Percentiles rank a stretch among this genome's conserved stretches.
phyloP scores from a whole-genome alignment of 345 rosid species.

The Pugionium dolabratum region DNA sequence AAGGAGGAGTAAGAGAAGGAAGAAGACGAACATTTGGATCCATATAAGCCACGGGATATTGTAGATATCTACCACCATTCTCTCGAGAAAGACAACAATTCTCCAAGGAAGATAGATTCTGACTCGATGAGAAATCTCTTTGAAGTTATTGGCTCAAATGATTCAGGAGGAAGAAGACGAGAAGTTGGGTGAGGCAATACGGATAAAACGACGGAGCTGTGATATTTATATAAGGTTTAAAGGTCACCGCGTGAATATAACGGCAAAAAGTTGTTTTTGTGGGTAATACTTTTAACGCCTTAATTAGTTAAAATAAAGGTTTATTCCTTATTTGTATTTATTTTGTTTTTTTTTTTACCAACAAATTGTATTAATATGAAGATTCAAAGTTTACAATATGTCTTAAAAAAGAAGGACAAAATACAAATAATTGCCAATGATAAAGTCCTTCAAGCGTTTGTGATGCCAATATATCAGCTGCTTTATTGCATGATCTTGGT shows the following conservation, averaged over 20 bases:
- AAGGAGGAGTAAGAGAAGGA: constrained; percentile 71
- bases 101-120: constrained; percentile 18
- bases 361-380: too few relatives aligned
- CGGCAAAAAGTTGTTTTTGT: constrained; percentile 12
- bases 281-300: constrained; percentile 24
- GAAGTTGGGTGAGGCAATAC: constrained; percentile 5
- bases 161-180: constrained; percentile 18
- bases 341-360: too few relatives aligned
- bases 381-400: too few relatives aligned
- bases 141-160: constrained; percentile 1
- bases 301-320: neutral
- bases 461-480: too few relatives aligned
- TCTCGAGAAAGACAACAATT: neutral
- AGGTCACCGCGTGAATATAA: constrained; percentile 28
- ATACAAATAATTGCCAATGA: too few relatives aligned
- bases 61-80: constrained; percentile 49
- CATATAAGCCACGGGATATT: constrained; percentile 77
- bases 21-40: constrained; percentile 69
- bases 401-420: too few relatives aligned
- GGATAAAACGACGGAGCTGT: constrained; percentile 37
- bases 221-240: neutral
- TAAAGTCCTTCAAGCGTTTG: too few relatives aligned
- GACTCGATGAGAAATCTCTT: neutral
- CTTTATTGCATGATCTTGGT: too few relatives aligned
- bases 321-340: too few relatives aligned